Percentiles rank a stretch among this genome's conserved stretches.
Evolutionary conservation across 768 basidiomycete genomes (phyloP).

Genomic region (Termitomyces sp.): DNA sequence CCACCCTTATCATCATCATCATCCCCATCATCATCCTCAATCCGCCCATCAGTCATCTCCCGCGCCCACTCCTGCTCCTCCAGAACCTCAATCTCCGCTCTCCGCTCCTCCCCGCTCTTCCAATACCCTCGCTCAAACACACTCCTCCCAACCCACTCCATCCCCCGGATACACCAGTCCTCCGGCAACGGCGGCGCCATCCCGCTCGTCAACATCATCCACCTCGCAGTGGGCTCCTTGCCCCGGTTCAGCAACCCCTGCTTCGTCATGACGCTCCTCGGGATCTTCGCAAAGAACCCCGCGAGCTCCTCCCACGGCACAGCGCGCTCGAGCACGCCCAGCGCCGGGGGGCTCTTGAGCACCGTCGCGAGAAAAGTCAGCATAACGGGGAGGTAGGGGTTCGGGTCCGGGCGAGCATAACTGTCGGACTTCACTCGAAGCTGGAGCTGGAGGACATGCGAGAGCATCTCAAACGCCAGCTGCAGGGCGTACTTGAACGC

Average conservation of each 20-base stretch:
- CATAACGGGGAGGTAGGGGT: constrained; percentile 82
- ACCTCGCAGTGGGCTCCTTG: constrained; percentile 36
- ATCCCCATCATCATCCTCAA: constrained; percentile 68
- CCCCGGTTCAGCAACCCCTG: constrained; percentile 23
- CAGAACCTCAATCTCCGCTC: constrained; percentile 75
- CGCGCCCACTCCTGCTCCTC: constrained; percentile 45
- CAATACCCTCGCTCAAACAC: constrained; percentile 95
- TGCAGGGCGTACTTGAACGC: constrained; percentile 72
- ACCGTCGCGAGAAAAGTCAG: constrained; percentile 86
- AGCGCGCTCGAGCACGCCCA: constrained; percentile 60
- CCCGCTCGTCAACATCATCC: constrained; percentile 63
- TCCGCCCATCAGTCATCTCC: constrained; percentile 67
- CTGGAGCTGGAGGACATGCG: constrained; percentile 60
- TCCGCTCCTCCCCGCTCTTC: constrained; percentile 68
- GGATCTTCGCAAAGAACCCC: constrained; percentile 52
- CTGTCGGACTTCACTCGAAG: constrained; percentile 48
- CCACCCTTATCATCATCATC: constrained; percentile 12
- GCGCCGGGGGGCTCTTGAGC: constrained; percentile 55
- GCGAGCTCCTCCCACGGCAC: constrained; percentile 84
- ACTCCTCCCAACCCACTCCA: constrained; percentile 91
- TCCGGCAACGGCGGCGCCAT: constrained; percentile 76
- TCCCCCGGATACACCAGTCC: constrained; percentile 93
- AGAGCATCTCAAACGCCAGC: constrained; percentile 74
- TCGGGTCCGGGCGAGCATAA: constrained; percentile 52
- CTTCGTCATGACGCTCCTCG: constrained; percentile 42